phyloP scores from a whole-genome alignment of 768 basidiomycete species.

The Panellus pusillus region DNA sequence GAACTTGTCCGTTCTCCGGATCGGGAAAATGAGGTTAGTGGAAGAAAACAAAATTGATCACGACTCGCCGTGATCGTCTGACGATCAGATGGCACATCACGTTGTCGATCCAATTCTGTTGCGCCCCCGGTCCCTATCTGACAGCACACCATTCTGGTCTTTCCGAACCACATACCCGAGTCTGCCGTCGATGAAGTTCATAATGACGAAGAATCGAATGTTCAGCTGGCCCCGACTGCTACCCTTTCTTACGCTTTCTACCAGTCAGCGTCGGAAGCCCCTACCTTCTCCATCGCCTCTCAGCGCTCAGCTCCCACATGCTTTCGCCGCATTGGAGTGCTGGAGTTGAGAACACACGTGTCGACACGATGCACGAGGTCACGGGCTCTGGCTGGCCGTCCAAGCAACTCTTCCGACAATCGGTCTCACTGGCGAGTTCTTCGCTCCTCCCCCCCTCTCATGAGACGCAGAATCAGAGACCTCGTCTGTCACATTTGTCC shows the following conservation, averaged over 20 bases:
- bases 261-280: neutral
- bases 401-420: neutral
- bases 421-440: neutral
- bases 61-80: no score
- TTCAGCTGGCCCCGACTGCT: neutral
- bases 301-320: no score
- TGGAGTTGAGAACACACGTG: no score
- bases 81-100: neutral
- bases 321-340: no score
- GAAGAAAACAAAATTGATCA: no score
- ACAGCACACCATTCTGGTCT: neutral
- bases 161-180: no score
- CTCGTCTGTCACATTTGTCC: neutral
- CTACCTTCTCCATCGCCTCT: neutral
- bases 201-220: neutral
- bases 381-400: no score
- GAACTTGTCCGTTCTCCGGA: no score
- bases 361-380: no score
- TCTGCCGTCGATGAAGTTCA: neutral
- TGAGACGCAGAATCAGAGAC: no score
- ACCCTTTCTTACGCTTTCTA: no score
- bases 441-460: neutral
- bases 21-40: no score
- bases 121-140: conserved; percentile 2
- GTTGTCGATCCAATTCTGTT: neutral